Percentiles rank a stretch among this genome's conserved stretches.
Evolutionary conservation across 2,329 filamentous ascomycete genomes (phyloP).

Genomic region (Fusarium sp.): DNA sequence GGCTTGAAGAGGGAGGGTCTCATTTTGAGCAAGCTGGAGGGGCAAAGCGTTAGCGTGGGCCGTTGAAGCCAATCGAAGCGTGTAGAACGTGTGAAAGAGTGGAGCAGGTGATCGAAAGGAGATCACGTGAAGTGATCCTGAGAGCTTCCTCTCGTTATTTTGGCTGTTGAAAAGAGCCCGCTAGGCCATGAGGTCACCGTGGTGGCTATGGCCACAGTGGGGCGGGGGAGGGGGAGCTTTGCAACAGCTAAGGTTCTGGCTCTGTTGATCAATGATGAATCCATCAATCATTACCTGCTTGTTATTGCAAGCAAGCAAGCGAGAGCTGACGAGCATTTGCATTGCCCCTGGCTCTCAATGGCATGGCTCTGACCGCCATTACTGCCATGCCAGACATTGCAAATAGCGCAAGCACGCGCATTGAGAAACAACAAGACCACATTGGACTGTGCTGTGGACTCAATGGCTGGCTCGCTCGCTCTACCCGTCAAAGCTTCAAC

Average conservation of each 20-base stretch:
- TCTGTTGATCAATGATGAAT: constrained; percentile 27
- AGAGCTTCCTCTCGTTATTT: constrained; percentile 29
- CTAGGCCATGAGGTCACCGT: constrained; percentile 42
- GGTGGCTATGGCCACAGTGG: constrained; percentile 32
- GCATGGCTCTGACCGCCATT: constrained; percentile 31
- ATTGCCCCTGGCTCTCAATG: constrained; percentile 4
- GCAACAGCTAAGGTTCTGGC: constrained; percentile 21
- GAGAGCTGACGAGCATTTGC: constrained; percentile 9
- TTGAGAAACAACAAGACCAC: constrained; percentile 9
- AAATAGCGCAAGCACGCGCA: constrained; percentile 1
- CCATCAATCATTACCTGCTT: neutral
- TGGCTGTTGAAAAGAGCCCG: constrained; percentile 6
- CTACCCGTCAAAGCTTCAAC: constrained; percentile 28
- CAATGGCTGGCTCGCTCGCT: constrained; percentile 19
- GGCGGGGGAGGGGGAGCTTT: constrained; percentile 26
- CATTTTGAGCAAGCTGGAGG: constrained; percentile 56
- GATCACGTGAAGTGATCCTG: constrained; percentile 45
- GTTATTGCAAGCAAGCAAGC: neutral
- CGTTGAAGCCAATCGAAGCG: constrained; percentile 41
- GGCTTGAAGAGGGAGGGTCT: constrained; percentile 57
- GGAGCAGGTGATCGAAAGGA: constrained; percentile 21
- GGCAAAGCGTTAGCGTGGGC: constrained; percentile 52
- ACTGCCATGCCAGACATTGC: neutral
- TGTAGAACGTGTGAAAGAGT: neutral
- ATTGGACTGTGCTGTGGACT: constrained; percentile 15